Base-by-base conservation (phyloP, 768 basidiomycete species). In the Phylloporus sp. region DNA sequence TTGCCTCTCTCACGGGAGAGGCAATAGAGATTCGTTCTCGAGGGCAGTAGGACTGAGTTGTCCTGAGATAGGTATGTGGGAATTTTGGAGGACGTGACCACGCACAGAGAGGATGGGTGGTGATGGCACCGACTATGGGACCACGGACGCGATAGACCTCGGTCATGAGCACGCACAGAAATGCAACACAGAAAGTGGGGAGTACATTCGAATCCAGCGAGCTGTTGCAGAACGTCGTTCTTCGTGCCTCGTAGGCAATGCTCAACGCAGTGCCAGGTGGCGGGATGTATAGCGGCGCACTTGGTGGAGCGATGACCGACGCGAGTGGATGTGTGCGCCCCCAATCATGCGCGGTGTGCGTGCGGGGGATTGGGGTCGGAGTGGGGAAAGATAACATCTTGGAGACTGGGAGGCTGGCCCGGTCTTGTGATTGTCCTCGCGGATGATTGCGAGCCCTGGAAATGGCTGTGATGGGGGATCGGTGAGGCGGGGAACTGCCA, bases 11-110 rank as follows among this genome's bases (percentile, higher is more conserved):
- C 60, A 34, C 60, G 76, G 77, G 77, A 71, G 60, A 64, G 68
- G 59, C 68, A 78, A 77, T 62, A 81, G 79, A 80, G 80, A 77
- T 75, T 79, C 65, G 77, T 73, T 77, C 80, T 81, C 79, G 74
- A 74, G 71, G 67, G 64, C 72, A 67, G 63, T 50, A 54, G 52
- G 52, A 57, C 58, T 52, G 59, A 63, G 51, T 66, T 65, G 56
- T 59, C 68, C 58, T 28, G 55, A 52, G 57, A 57, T 40, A 48
- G 32, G 24, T 29, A 60, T 48, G 52, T 18, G 47, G 61, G 28
- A 38, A 13, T 3, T 46, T 41, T 41, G 27, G 20, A 46, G 35
- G n/a, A 35, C 40, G 11, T 18, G 61, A 64, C 42, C n/a, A 62
- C 49, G 55, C 45, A 71, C 68, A 47, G 55, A 65, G 57, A 34